These are phyloP conservation scores for Takakia lepidozioides DNA, from an alignment of 225 moss, liverwort and hornwort genomes.

Conservation along the genomic window DNA sequence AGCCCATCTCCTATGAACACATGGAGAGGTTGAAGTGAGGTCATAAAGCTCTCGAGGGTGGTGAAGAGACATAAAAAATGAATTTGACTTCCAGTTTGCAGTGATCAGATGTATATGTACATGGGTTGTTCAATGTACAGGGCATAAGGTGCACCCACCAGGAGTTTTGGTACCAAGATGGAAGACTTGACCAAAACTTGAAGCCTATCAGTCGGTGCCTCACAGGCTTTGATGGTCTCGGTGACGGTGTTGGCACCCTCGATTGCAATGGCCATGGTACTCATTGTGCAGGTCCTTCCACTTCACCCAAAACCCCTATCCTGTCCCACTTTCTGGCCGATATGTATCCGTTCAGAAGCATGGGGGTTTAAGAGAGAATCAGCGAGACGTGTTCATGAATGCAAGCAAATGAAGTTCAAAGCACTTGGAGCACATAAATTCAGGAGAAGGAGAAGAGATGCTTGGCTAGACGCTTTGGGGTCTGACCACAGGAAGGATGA, in stretches of 20 bases:
- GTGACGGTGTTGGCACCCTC: constrained; percentile 62
- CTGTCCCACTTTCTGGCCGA: too few species aligned
- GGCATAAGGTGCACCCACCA: constrained; percentile 86
- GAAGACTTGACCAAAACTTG: constrained; percentile 39
- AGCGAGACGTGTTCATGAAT: too few species aligned
- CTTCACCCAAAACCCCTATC: too few species aligned
- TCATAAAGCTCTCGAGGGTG: not conserved
- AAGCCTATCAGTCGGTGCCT: constrained; percentile 51
- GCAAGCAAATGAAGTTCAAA: too few species aligned
- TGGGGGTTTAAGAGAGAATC: too few species aligned
- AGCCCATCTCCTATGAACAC: not conserved
- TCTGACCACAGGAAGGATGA: too few species aligned
- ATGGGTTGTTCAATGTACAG: constrained; percentile 22
- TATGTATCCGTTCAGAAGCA: too few species aligned
- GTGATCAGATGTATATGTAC: not conserved
- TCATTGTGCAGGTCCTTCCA: constrained; percentile 76
- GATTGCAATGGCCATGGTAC: constrained; percentile 96
- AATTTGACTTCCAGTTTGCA: too few species aligned
- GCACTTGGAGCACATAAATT: too few species aligned
- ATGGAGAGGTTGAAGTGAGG: not conserved
- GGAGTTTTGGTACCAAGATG: constrained; percentile 67
- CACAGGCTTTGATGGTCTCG: constrained; percentile 56
- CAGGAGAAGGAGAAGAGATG: too few species aligned
- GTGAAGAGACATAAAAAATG: too few species aligned
- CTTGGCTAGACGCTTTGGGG: too few species aligned